A percentile compares a stretch with the other conserved stretches of the same genome.
phyloP scores from a whole-genome alignment of 805 yeast species.

The Groenewaldozyma tartarivorans region DNA sequence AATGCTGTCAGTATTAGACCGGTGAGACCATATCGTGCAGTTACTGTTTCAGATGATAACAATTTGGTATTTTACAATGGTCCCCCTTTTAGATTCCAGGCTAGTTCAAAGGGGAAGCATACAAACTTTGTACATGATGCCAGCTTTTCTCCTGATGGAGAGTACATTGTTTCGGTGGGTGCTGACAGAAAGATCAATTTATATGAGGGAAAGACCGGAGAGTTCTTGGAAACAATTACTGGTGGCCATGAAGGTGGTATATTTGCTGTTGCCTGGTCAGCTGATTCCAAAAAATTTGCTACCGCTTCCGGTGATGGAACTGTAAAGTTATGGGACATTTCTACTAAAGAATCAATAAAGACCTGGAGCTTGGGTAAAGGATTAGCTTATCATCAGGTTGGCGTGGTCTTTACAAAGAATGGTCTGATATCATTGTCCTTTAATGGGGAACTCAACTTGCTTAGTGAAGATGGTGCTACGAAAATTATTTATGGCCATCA shows the following conservation, averaged over 20 bases:
- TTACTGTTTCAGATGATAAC: constrained; percentile 84
- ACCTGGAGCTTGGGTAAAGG: constrained; percentile 43
- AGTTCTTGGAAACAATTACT: constrained; percentile 38
- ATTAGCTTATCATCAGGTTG: constrained; percentile 66
- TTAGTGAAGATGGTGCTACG: constrained; percentile 28
- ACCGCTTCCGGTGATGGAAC: constrained; percentile 80
- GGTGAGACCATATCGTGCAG: constrained; percentile 85
- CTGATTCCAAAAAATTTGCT: constrained; percentile 46
- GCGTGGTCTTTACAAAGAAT: constrained; percentile 59
- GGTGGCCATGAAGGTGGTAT: constrained; percentile 65
- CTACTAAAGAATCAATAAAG: constrained; percentile 31
- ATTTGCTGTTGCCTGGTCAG: constrained; percentile 65
- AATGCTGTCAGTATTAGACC: constrained; percentile 81
- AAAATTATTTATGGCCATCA: constrained; percentile 65
- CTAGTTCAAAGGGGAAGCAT: constrained; percentile 66
- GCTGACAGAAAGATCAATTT: constrained; percentile 69
- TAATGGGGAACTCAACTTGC: constrained; percentile 62
- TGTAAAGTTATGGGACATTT: constrained; percentile 53
- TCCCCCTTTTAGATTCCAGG: constrained; percentile 84
- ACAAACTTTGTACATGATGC: constrained; percentile 73
- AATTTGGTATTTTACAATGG: constrained; percentile 79
- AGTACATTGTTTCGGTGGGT: constrained; percentile 67
- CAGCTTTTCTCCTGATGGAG: constrained; percentile 74
- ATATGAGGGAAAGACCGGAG: constrained; percentile 86
- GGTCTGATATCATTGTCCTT: constrained; percentile 57